These are phyloP conservation scores for Chiua sp. DNA, from an alignment of 1,284 basidiomycete species.

Conservation along the genomic window DNA sequence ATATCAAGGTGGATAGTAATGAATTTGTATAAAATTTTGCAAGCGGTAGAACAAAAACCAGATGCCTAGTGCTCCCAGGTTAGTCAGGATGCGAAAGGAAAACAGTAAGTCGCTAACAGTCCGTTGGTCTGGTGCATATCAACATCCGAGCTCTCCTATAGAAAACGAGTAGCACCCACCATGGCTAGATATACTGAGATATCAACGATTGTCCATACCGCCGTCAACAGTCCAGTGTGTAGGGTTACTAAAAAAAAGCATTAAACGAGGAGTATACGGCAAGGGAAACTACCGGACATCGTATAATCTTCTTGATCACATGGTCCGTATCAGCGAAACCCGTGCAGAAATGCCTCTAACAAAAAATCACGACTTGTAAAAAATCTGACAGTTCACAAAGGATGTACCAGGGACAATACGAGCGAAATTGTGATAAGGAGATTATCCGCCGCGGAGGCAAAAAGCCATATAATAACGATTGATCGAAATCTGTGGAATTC, in stretches of 20 bases:
- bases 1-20: constrained; percentile 39
- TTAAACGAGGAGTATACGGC: neutral
- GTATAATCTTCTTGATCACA: constrained; percentile 39
- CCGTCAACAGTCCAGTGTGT: constrained; percentile 42
- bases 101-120: constrained; percentile 14
- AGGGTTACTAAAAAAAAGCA: constrained; percentile 36
- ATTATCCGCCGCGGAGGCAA: constrained; percentile 34
- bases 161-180: constrained; percentile 22
- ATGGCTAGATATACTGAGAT: constrained; percentile 37
- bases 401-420: constrained; percentile 35
- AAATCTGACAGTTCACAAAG: neutral
- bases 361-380: neutral
- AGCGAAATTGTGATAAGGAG: constrained; percentile 35
- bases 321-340: constrained; percentile 39
- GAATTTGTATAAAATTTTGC: constrained; percentile 44
- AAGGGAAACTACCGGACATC: constrained; percentile 21
- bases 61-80: constrained; percentile 24
- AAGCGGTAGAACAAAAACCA: constrained; percentile 39
- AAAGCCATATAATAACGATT: constrained; percentile 40
- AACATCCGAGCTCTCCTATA: neutral
- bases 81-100: neutral
- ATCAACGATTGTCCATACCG: constrained; percentile 40
- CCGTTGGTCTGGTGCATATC: constrained; percentile 23
- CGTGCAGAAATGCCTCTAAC: constrained; percentile 34
- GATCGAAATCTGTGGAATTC: constrained; percentile 38